A percentile compares a stretch with the other conserved stretches of the same genome.
phyloP scores from a whole-genome alignment of 1,284 basidiomycete species.

The Tranzscheliella williamsii region DNA sequence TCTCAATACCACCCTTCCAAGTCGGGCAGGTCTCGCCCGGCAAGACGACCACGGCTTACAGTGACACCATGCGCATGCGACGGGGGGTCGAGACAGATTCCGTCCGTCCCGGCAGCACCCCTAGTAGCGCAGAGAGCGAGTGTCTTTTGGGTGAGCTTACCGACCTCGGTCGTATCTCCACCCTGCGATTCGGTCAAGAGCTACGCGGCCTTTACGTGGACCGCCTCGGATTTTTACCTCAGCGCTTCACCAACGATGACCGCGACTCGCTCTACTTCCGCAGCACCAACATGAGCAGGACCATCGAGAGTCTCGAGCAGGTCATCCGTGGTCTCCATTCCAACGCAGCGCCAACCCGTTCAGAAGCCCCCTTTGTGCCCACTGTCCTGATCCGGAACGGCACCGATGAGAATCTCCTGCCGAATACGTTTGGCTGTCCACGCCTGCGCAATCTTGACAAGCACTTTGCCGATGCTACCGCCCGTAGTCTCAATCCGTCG shows the following conservation, averaged over 20 bases:
- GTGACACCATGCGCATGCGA: constrained; percentile 33
- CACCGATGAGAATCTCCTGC: constrained; percentile 74
- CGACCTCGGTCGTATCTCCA: constrained; percentile 75
- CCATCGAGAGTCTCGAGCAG: constrained; percentile 76
- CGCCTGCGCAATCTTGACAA: constrained; percentile 63
- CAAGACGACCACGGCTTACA: constrained; percentile 19
- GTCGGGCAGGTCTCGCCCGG: constrained; percentile 19
- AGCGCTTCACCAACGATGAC: constrained; percentile 29
- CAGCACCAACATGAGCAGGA: constrained; percentile 75
- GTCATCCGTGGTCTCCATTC: constrained; percentile 68
- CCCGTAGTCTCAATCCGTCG: constrained; percentile 70
- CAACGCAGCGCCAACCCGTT: constrained; percentile 9
- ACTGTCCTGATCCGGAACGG: constrained; percentile 53
- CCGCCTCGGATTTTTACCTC: constrained; percentile 64
- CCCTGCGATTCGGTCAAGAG: constrained; percentile 69
- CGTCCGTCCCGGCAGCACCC: constrained; percentile 9
- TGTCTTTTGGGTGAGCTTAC: constrained; percentile 75
- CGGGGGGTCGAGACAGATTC: constrained; percentile 40
- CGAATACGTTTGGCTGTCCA: constrained; percentile 72
- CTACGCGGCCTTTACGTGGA: constrained; percentile 74
- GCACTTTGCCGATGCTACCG: constrained; percentile 58
- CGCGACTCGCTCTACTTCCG: constrained; percentile 58
- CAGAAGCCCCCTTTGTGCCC: constrained; percentile 25
- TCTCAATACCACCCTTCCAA: constrained; percentile 18
- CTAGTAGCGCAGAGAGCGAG: constrained; percentile 40